Evolutionary conservation across 2,329 filamentous ascomycete genomes (phyloP), one percentile per base, ranked within the genome.

Genomic region (Fusarium denticulatum): DNA sequence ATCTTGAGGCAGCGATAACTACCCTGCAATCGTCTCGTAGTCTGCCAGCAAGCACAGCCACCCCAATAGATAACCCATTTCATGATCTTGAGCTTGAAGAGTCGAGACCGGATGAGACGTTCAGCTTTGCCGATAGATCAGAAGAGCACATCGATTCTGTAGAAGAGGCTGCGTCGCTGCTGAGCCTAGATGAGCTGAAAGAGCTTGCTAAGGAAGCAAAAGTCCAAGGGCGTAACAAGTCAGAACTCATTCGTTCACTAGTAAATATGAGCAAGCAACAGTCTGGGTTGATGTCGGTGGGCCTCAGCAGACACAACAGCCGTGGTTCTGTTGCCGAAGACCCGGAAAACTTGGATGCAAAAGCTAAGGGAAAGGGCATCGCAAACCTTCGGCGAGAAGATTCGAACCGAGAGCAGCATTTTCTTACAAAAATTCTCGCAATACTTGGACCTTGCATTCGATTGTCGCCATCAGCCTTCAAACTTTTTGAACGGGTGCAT

Each of bases 401-500:
- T 45, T 86, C 85, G 22, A 95, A 93, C 76, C 88, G 94, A 72
- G 92, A 94, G 79, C 86, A 86, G 14, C 90, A 96, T 81, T 96
- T 96, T 75, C 83, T 94, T 4, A 86, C 87, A 55, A 97, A 94
- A 81, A 96, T 97, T 46, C 82, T 95, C 75, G 87, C 88, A 36
- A 91, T 91, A 64, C 93, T 93, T 1, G 96, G 96, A 0, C 90
- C 94, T 20, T 97, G 95, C 73, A 92, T 98, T 69, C 88, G 96
- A 42, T 88, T 99, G 18, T 94, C 94, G 2, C 83, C 92, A 1
- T 83, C 89, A 1, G 88, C 92, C 1, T 88, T 95, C 71, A 94
- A 91, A 77, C 88, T 99, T 1, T 99, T 99, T 77, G 95, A 98
- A 81, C 90, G 96, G 32, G 95, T 98, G 2, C 96, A 98, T 83